These are phyloP conservation scores for Cytospora chrysosperma DNA, from an alignment of 2,329 filamentous ascomycete genomes.

Conservation along the genomic window DNA sequence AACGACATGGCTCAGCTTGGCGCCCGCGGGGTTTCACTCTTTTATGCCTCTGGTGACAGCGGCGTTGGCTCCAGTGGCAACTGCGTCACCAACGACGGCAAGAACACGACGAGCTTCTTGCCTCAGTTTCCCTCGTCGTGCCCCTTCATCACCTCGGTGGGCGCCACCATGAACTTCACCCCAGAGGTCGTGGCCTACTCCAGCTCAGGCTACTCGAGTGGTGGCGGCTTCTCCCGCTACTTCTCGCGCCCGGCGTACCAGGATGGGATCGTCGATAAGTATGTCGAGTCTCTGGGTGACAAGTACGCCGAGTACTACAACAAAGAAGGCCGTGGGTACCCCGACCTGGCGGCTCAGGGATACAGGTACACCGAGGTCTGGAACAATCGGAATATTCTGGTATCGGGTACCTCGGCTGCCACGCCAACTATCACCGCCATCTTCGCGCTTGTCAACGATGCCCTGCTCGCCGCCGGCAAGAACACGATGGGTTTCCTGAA, in stretches of 20 bases:
- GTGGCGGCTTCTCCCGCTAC: slow-evolving; percentile 55
- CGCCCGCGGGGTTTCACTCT: slow-evolving; percentile 64
- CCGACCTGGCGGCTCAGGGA: slow-evolving; percentile 55
- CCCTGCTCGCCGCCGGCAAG: slow-evolving; percentile 48
- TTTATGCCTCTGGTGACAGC: slow-evolving; percentile 62
- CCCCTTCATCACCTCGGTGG: slow-evolving; percentile 63
- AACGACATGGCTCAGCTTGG: slow-evolving; percentile 64
- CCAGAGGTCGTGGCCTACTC: slow-evolving; percentile 37
- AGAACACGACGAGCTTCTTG: slow-evolving; percentile 41
- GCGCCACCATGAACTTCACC: slow-evolving; percentile 36
- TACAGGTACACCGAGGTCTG: slow-evolving; percentile 50
- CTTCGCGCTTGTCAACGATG: slow-evolving; percentile 55
- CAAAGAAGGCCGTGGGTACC: slow-evolving; percentile 45
- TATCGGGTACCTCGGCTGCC: slow-evolving; percentile 50
- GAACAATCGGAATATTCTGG: slow-evolving; percentile 29
- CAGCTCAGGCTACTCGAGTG: slow-evolving; percentile 36
- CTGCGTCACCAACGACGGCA: slow-evolving; percentile 30
- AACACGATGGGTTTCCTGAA: slow-evolving; percentile 55
- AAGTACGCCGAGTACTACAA: slow-evolving; percentile 48
- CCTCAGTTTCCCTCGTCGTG: slow-evolving; percentile 43
- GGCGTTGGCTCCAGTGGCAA: slow-evolving; percentile 38
- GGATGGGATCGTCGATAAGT: slow-evolving; percentile 38
- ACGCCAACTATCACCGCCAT: slow-evolving; percentile 55
- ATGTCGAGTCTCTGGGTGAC: slow-evolving; percentile 40
- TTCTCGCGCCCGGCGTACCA: slow-evolving; percentile 50